Base-by-base conservation (phyloP, 345 rosid species). In the Eucalyptus erythrocorys region DNA sequence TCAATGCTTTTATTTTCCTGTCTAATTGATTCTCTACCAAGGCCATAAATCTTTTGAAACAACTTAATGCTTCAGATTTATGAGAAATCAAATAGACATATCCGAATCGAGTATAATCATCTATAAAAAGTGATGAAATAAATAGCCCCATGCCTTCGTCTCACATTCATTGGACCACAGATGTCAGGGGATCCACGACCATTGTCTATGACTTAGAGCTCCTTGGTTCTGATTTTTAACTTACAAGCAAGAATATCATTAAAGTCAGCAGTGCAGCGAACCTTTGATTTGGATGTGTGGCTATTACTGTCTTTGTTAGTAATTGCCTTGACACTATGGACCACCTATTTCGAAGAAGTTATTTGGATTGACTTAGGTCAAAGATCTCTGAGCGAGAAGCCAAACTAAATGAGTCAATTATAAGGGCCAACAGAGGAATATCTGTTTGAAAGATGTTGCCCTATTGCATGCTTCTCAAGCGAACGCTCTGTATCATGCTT, bases 361-460 rank as follows among this genome's bases (percentile, higher is more conserved):
- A 71, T 71, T 3, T 37, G 81, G 26, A 71, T 71, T 1, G 2
- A 37, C 19, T 71, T 14, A 10, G 45, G 27, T 37, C 10, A 9
- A 10, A 37, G 81, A 71, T 34, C 81, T 71, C 3, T 7, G 24
- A 71, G 81, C 2, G 4, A 71, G 81, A 71, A 71, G 45, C 45
- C 81, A 71, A 37, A 71, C 81, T 71, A 37, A 71, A 37, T 37
- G 43, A 19, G 45, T 13, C 13, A 4, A 71, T 71, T 21, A 71
- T 71, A 34, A 27, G 81, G 45, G 26, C 22, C 27, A 37, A 71
- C 3, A 8, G 27, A 37, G 45, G 82, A 71, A 37, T 10, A 37
- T 19, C 11, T 0, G 1, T 37, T 10, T 37, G 6, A 40, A 17
- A 37, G 5, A 10, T 2, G 19, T 19, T 5, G 42, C 45, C 81